Percentiles rank a stretch among this genome's conserved stretches.
These are phyloP conservation scores for Sclerotiophoma versabilis DNA, from an alignment of 2,329 filamentous ascomycete genomes.

Conservation along the genomic window DNA sequence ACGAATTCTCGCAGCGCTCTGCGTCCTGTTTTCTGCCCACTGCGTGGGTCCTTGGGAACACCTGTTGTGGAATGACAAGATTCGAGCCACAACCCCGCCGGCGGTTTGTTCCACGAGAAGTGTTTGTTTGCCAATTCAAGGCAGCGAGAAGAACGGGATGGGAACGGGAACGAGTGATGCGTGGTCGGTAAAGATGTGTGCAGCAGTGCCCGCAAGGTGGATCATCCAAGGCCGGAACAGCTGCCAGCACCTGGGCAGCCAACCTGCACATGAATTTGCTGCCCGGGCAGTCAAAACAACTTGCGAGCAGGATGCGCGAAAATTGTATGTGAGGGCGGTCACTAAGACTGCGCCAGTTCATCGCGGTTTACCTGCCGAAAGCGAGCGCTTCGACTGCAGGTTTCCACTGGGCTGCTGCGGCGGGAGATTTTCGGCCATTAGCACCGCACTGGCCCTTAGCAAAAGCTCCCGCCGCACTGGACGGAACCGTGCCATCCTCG, in stretches of 20 bases:
- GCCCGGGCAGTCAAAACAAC: constrained; percentile 7
- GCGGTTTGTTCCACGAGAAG: background rate
- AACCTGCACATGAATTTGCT: background rate
- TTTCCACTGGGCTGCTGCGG: constrained; percentile 2
- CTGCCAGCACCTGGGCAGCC: background rate
- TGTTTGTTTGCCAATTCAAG: background rate
- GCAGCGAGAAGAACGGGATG: background rate
- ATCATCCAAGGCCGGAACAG: background rate
- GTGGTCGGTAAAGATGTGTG: background rate
- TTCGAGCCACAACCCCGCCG: background rate
- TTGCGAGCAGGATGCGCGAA: background rate
- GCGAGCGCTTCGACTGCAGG: constrained; percentile 9
- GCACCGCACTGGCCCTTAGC: constrained; percentile 20
- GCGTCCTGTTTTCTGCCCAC: background rate
- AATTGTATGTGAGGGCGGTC: constrained; percentile 14
- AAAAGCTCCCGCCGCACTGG: constrained; percentile 34
- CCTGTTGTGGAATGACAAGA: background rate
- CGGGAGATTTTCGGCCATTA: constrained; percentile 38
- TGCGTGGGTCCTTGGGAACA: constrained; percentile 5
- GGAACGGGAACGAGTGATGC: background rate
- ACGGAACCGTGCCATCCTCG: constrained; percentile 36
- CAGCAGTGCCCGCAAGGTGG: constrained; percentile 2
- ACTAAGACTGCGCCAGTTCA: constrained; percentile 1
- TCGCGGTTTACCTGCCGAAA: constrained; percentile 31
- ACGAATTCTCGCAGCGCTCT: constrained; percentile 14